These are phyloP conservation scores for Ceratobasidium sp. DNA, from an alignment of 1,284 basidiomycete species.

Conservation along the genomic window DNA sequence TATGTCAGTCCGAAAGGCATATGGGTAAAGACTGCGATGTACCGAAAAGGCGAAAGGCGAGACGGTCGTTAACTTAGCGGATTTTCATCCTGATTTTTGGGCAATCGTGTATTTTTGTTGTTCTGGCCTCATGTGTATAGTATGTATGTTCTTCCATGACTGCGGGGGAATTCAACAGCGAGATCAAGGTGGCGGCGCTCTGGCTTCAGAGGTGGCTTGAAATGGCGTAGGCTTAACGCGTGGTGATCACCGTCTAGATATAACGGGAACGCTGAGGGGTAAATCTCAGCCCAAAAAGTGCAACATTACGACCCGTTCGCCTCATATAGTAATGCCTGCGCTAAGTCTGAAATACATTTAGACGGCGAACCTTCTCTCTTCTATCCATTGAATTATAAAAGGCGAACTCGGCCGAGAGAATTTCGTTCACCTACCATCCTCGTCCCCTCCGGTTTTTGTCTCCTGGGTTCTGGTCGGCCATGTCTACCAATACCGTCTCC, in stretches of 20 bases:
- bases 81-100: not conserved
- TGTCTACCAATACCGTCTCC: too few species aligned
- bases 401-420: not conserved
- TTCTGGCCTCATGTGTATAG: not conserved
- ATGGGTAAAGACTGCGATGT: not conserved
- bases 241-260: not conserved
- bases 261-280: not conserved
- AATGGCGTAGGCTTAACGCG: not conserved
- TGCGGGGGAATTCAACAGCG: not conserved
- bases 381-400: not conserved
- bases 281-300: not conserved
- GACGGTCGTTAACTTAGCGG: not conserved
- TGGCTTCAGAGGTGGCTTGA: too few species aligned
- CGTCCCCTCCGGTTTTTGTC: too few species aligned
- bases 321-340: not conserved
- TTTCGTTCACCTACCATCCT: too few species aligned
- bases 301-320: too few species aligned
- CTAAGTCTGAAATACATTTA: not conserved
- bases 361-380: not conserved
- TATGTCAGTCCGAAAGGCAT: conserved; percentile 5
- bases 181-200: not conserved
- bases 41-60: not conserved
- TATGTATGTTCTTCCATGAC: not conserved
- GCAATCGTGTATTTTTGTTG: not conserved
- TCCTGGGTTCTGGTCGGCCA: too few species aligned